Base-by-base conservation (phyloP, 2,329 filamentous ascomycete species). In the Cercospora sp. region DNA sequence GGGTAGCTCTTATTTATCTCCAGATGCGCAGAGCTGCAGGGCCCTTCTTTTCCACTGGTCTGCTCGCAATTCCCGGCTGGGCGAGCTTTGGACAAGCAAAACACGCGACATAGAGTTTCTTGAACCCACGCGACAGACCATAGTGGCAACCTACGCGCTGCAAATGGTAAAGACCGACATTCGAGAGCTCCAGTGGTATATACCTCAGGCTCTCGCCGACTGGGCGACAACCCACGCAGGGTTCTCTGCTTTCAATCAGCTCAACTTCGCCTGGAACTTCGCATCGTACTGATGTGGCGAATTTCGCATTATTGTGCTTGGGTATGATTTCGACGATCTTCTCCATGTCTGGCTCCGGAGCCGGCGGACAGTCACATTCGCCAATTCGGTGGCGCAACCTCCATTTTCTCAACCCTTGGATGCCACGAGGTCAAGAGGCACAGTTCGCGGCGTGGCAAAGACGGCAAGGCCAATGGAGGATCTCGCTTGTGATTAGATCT, bases 401-500 rank as follows among this genome's bases (percentile, higher is more conserved):
- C 26, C 39, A 48, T 7, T 18, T 42, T 13, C 60, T 62, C 36
- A 48, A 30, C 23, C 20, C 28, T 51, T 51, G 36, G 60, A 28
- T 30, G 36, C 42, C 60, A 62, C 36, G 60, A 62, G 60, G 60
- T 16, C 36, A 48, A 31, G 36, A 26, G 39, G 36, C 60, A 42
- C 36, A 48, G 60, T 48, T 45, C 60, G 60, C 60, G 36, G 55
- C 55, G 31, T 59, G 28, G 55, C 55, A 30, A 48, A 30, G 60
- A 28, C n/a, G n/a, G 23, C 5, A 55, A 55, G 42, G 28, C 60
- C 60, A 62, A 62, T 62, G 18, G 60, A 45, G 42, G 60, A 62
- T 62, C 60, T 62, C 60, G 60, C 60, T 62, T 51, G 39, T 62
- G 60, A 62, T 62, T 62, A 62, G 60, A 62, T 62, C 60, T 62